Evolutionary conservation across 306 rosid species (phyloP).

Genomic region (Cucurbita argyrosperma): DNA sequence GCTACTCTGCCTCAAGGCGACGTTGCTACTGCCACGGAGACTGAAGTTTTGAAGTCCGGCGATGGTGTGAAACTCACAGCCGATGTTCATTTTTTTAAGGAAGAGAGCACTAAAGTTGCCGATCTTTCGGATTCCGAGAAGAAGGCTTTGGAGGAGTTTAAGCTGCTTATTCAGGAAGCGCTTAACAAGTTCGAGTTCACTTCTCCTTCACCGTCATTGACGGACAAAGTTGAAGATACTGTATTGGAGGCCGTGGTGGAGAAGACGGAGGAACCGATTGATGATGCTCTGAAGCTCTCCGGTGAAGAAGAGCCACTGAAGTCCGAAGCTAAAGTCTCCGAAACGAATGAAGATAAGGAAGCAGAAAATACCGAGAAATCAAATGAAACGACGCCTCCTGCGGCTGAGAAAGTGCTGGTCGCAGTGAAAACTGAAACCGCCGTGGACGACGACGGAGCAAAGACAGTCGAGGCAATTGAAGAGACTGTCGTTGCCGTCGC

Average conservation of each 20-base stretch:
- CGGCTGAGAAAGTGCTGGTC: conserved; percentile 12
- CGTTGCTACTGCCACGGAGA: not conserved
- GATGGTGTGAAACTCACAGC: conserved; percentile 13
- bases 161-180: conserved; percentile 36
- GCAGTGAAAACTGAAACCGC: conserved; percentile 6
- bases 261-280: conserved; percentile 12
- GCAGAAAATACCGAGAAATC: not conserved
- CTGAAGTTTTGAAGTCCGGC: conserved; percentile 19
- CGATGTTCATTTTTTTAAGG: conserved; percentile 30
- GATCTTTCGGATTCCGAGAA: conserved; percentile 39
- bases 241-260: not conserved
- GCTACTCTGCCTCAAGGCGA: not conserved
- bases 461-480: conserved; percentile 68
- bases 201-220: not conserved
- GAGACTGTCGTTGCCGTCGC: conserved; percentile 59
- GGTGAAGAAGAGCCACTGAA: conserved; percentile 6
- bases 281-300: not conserved
- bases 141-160: conserved; percentile 45
- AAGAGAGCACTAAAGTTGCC: conserved; percentile 41
- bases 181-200: conserved; percentile 41
- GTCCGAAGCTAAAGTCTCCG: not conserved
- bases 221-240: not conserved
- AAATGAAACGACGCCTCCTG: not conserved
- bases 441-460: conserved; percentile 63
- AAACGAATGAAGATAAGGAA: not conserved